phyloP scores from a whole-genome alignment of 2,329 filamentous ascomycete genomes.

The Aspergillus amoenus region DNA sequence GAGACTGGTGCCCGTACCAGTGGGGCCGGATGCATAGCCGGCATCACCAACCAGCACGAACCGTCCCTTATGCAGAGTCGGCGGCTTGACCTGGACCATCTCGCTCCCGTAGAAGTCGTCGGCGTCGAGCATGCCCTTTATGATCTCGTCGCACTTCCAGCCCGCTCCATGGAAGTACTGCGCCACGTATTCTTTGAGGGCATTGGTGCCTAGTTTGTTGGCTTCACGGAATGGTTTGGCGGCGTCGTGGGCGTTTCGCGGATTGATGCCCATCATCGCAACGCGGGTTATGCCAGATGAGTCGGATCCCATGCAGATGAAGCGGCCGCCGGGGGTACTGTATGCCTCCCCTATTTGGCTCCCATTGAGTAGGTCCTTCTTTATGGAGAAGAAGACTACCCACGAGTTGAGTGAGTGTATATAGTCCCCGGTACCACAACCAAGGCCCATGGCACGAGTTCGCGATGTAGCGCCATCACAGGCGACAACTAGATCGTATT shows the following conservation, averaged over 20 bases:
- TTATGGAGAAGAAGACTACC: too few species aligned
- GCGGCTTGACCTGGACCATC: not conserved
- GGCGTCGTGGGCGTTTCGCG: too few species aligned
- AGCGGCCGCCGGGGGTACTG: not conserved
- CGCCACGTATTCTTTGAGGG: not conserved
- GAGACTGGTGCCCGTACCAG: not conserved
- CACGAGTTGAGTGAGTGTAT: too few species aligned
- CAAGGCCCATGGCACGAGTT: not conserved
- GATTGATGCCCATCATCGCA: too few species aligned
- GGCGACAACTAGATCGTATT: not conserved
- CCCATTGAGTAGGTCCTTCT: too few species aligned
- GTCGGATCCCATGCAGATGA: not conserved
- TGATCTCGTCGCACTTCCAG: not conserved
- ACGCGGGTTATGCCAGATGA: too few species aligned
- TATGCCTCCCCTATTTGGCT: not conserved
- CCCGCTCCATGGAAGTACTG: not conserved
- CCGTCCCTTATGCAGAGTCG: not conserved
- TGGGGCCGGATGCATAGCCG: not conserved
- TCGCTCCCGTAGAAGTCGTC: constrained; percentile 1
- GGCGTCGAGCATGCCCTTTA: not conserved
- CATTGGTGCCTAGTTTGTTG: not conserved
- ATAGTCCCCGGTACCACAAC: not conserved
- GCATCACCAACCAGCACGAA: constrained; percentile 4
- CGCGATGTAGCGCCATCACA: constrained; percentile 1
- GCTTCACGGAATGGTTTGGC: not conserved